Conservation (phyloP, 345 rosid species). For the Gossypium turneri region DNA sequence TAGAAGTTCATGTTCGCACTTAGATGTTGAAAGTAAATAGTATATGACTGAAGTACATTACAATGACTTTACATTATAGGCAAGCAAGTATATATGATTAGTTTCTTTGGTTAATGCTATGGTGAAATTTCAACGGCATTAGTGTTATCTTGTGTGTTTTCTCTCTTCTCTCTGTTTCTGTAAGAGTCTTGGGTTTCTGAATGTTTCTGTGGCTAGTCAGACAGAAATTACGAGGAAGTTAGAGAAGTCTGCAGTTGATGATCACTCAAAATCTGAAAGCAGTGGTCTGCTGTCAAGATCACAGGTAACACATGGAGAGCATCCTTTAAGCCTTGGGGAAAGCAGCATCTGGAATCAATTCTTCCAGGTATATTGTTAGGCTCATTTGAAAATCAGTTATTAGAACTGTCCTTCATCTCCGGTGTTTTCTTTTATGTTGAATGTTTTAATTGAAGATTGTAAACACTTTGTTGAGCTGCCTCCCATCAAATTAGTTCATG, state of each 20-base stretch:
- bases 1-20: no score
- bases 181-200: background rate
- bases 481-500: background rate
- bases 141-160: background rate
- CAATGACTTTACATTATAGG: background rate
- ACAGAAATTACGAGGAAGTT: slow-evolving; percentile 83
- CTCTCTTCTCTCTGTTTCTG: slow-evolving; percentile 2
- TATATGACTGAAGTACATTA: background rate
- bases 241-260: slow-evolving; percentile 48
- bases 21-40: no score
- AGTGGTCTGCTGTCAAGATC: slow-evolving; percentile 69
- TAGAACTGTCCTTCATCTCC: slow-evolving; percentile 1
- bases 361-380: slow-evolving; percentile 64
- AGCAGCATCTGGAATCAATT: slow-evolving; percentile 91
- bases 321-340: slow-evolving; percentile 93
- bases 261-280: slow-evolving; percentile 44
- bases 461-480: background rate
- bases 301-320: slow-evolving; percentile 77
- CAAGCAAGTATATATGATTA: background rate
- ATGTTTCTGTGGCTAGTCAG: slow-evolving; percentile 78
- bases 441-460: no score
- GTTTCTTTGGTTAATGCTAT: background rate
- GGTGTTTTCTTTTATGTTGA: background rate
- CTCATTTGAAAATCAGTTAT: background rate
- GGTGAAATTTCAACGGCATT: background rate